Conservation (phyloP, 2,329 filamentous ascomycete species). For the Trichoderma sp. region DNA sequence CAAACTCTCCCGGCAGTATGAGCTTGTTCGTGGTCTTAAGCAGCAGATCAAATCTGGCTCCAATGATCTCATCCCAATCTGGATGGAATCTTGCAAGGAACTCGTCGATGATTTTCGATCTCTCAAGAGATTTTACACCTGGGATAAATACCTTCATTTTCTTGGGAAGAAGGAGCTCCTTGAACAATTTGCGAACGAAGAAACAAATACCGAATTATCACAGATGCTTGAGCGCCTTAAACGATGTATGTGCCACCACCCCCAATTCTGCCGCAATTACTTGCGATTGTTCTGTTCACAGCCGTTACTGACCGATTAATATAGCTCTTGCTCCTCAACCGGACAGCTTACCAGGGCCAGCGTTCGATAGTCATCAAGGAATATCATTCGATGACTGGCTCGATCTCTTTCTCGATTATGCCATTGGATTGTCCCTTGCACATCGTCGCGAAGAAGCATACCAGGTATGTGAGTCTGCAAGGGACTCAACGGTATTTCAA, state of each 20-base stretch:
- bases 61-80: slow-evolving; percentile 44
- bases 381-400: slow-evolving; percentile 84
- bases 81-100: slow-evolving; percentile 58
- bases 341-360: slow-evolving; percentile 22
- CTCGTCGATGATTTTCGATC: slow-evolving; percentile 63
- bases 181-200: slow-evolving; percentile 24
- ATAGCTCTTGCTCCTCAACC: slow-evolving; percentile 37
- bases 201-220: slow-evolving; percentile 45
- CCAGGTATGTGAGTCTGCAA: slow-evolving; percentile 72
- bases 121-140: slow-evolving; percentile 62
- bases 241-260: slow-evolving; percentile 43
- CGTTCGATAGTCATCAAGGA: slow-evolving; percentile 60
- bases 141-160: slow-evolving; percentile 63
- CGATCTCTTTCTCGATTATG: slow-evolving; percentile 85
- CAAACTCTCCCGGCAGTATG: slow-evolving; percentile 42
- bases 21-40: slow-evolving; percentile 43
- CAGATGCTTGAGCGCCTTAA: slow-evolving; percentile 56
- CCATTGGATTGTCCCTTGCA: slow-evolving; percentile 67
- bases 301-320: neutral
- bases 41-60: slow-evolving; percentile 42
- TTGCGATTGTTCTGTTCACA: neutral
- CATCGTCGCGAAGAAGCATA: slow-evolving; percentile 72
- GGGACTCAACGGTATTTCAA: slow-evolving; percentile 79
- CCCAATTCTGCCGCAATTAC: neutral
- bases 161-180: slow-evolving; percentile 39